Base-by-base conservation (phyloP, 2,329 filamentous ascomycete genomes). In the Harringtonia lauricola region DNA sequence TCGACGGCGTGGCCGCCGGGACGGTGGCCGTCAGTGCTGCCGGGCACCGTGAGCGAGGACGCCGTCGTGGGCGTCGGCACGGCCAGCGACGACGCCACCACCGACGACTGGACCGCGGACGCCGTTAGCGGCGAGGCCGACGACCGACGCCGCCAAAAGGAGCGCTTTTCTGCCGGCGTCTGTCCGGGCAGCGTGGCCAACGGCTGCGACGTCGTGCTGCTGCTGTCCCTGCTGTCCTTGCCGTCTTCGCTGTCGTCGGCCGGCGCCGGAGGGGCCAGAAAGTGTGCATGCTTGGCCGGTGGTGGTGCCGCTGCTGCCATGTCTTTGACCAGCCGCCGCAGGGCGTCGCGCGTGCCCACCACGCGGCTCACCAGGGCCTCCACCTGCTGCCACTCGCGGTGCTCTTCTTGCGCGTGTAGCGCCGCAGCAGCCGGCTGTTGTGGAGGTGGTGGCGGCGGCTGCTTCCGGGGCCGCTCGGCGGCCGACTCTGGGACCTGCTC, bases 81-180 rank as follows among this genome's bases (percentile, higher is more conserved):
- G 13, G 67, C 64, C 26, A 69, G 51, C 3, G 64, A 59, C 1
- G 67, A 61, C 2, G 63, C 55, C 2, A 61, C 52, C 1, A 61
- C 52, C 1, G 63, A 47, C 29, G 66, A 59, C 8, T 69, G 64
- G 18, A 66, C 49, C 10, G 61, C 57, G 24, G 63, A 58, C 3
- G 70, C 61, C 6, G 64, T 59, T 26, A 68, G 55, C 3, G 65
- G 59, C 18, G 70, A 60, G 2, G 67, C 66, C 54, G 80, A 89
- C 1, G 81, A 70, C 63, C 94, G 95, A 39, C 90, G 79, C 61
- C 88, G 94, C 92, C 92, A 98, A 57, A 98, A 96, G 0, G 86
- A 71, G 47, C 79, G 75, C 58, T 72, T 86, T 43, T 87, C 79
- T 4, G 63, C 54, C 8, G 57, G 53, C 9, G 60, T 26, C 15